phyloP scores from a whole-genome alignment of 1,284 basidiomycete genomes.

The Leccinum colubrinum region DNA sequence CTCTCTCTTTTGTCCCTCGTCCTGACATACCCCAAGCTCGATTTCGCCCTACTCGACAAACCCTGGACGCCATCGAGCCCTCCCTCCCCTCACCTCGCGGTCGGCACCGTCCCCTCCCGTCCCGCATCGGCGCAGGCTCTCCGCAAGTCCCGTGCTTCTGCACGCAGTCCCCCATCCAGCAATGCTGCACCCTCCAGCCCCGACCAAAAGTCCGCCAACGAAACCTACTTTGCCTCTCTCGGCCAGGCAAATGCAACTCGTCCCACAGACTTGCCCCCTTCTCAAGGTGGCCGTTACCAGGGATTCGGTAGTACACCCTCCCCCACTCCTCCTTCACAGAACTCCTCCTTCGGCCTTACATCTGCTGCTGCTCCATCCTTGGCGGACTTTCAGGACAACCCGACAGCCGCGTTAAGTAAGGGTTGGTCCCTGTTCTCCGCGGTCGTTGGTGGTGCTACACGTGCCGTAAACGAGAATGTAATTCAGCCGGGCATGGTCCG shows the following conservation, averaged over 20 bases:
- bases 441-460: constrained; percentile 69
- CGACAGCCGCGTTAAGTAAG: constrained; percentile 73
- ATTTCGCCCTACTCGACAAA: constrained; percentile 65
- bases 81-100: constrained; percentile 41
- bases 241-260: constrained; percentile 72
- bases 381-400: constrained; percentile 77
- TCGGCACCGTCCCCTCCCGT: constrained; percentile 41
- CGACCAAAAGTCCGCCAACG: constrained; percentile 73
- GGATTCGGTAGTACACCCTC: constrained; percentile 79
- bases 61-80: constrained; percentile 71
- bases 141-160: constrained; percentile 71
- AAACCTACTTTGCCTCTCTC: constrained; percentile 70
- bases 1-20: neutral
- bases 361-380: constrained; percentile 71
- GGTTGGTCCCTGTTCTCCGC: constrained; percentile 84
- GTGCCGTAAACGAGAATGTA: constrained; percentile 73
- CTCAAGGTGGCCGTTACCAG: constrained; percentile 82
- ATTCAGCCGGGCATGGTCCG: constrained; percentile 81
- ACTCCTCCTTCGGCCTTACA: constrained; percentile 55
- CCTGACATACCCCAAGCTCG: constrained; percentile 48
- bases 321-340: constrained; percentile 35
- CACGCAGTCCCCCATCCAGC: constrained; percentile 42
- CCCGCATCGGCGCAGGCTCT: constrained; percentile 71
- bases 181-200: constrained; percentile 29
- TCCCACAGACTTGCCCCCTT: constrained; percentile 72